Evolutionary conservation across 2,329 filamentous ascomycete genomes (phyloP), one percentile per base, ranked within the genome.

Genomic region (Pleoardoris graminearum): DNA sequence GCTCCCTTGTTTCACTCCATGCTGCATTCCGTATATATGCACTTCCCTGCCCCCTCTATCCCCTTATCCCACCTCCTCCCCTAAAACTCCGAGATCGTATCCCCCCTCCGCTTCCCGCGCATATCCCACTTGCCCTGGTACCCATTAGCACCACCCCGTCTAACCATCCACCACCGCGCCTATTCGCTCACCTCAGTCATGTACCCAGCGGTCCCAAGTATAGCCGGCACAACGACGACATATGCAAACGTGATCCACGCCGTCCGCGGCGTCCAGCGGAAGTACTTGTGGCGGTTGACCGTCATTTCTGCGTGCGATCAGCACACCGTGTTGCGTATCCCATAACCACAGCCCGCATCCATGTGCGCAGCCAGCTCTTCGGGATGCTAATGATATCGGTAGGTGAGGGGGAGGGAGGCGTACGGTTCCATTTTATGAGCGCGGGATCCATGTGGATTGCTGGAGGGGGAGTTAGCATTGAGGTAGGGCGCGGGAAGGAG

Each of bases 241-340:
- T 93, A 97, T 59, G 87, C 80, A 71, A 97, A 85, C 4, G 87
- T 86, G 68, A 97, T 76, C 78, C 84, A 85, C 25, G 90, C 91
- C 39, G 91, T 96, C 68, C 89, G 83, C 47, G 85, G 83, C 30
- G 89, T 97, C 90, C 91, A 97, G 75, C 91, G 85, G 84, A 97
- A 99, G 84, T 90, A 96, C 78, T 91, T 91, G 84, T 92, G 88
- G 62, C 94, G 88, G 80, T 90, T 91, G 69, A 83, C 80, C 69
- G 83, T 85, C 85, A 97, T 89, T 74, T 88, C 92, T 96, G 68
- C 21, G 11, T 14, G 10, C 17, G 17, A 53, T 61, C 50, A 67
- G 59, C 54, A n/a, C n/a, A n/a, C n/a, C n/a, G n/a, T n/a, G n/a
- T n/a, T n/a, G n/a, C n/a, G n/a, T n/a, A n/a, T n/a, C n/a, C n/a